phyloP scores from a whole-genome alignment of 805 yeast species.

The Ogataea chonburiensis region DNA sequence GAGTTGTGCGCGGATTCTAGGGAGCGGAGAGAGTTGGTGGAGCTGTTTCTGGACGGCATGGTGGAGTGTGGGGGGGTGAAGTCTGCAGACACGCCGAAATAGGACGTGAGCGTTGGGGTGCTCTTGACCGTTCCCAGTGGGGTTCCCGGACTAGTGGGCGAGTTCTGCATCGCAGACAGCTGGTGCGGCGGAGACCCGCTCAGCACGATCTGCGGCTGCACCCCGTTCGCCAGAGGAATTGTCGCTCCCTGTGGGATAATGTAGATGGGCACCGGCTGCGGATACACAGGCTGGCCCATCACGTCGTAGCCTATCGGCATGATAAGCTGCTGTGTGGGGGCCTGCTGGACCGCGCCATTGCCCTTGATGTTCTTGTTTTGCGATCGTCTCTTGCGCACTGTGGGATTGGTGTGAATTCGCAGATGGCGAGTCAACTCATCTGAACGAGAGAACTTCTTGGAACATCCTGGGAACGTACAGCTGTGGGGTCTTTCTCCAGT shows the following conservation, averaged over 20 bases:
- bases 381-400: slow-evolving; percentile 49
- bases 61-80: slow-evolving; percentile 32
- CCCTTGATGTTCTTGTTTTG: slow-evolving; percentile 11
- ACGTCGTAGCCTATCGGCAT: slow-evolving; percentile 33
- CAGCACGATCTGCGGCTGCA: slow-evolving; percentile 8
- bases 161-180: slow-evolving; percentile 9
- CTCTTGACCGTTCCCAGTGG: slow-evolving; percentile 25
- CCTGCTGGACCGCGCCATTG: slow-evolving; percentile 9
- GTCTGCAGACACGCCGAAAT: slow-evolving; percentile 20
- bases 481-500: slow-evolving; percentile 92
- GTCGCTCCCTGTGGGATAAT: slow-evolving; percentile 28
- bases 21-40: slow-evolving; percentile 33
- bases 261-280: slow-evolving; percentile 33
- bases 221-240: slow-evolving; percentile 19
- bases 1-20: slow-evolving; percentile 33
- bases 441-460: slow-evolving; percentile 72
- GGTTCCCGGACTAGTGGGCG: slow-evolving; percentile 19
- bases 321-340: slow-evolving; percentile 19
- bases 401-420: slow-evolving; percentile 70
- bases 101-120: slow-evolving; percentile 22
- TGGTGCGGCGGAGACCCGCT: slow-evolving; percentile 8
- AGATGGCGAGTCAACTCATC: slow-evolving; percentile 87
- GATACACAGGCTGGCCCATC: slow-evolving; percentile 32
- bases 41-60: slow-evolving; percentile 33
- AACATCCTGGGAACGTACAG: slow-evolving; percentile 79